Conservation (phyloP, 1,139 yeast species). For the Petasospora fabianii region DNA sequence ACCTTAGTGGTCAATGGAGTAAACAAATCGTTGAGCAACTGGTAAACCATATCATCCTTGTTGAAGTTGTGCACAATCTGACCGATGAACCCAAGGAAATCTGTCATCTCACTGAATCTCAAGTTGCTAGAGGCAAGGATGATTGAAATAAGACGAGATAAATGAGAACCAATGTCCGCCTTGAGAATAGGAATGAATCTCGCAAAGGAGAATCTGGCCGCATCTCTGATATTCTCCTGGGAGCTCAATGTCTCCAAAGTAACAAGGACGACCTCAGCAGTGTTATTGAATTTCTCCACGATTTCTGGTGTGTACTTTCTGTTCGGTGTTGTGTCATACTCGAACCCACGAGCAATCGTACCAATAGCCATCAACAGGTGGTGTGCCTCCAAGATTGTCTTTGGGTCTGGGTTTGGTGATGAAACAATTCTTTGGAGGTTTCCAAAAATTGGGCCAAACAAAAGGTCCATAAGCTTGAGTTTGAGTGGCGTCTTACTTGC, state of each 20-base stretch:
- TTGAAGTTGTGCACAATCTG: slow-evolving; percentile 81
- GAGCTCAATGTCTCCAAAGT: slow-evolving; percentile 74
- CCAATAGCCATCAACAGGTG: slow-evolving; percentile 88
- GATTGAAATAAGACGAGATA: slow-evolving; percentile 72
- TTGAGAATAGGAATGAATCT: slow-evolving; percentile 77
- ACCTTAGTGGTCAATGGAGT: slow-evolving; percentile 71
- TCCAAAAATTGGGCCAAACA: slow-evolving; percentile 75
- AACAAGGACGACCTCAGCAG: slow-evolving; percentile 79
- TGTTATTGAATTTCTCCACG: slow-evolving; percentile 57
- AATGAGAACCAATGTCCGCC: slow-evolving; percentile 47
- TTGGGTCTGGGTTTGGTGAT: slow-evolving; percentile 39
- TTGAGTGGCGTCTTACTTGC: slow-evolving; percentile 32
- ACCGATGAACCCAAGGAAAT: slow-evolving; percentile 81
- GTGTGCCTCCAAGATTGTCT: slow-evolving; percentile 68
- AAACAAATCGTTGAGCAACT: slow-evolving; percentile 66
- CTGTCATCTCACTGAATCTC: slow-evolving; percentile 64
- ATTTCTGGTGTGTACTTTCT: slow-evolving; percentile 31
- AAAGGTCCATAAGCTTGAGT: slow-evolving; percentile 50
- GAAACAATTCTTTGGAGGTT: slow-evolving; percentile 68
- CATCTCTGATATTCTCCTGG: slow-evolving; percentile 72
- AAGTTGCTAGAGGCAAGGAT: slow-evolving; percentile 64
- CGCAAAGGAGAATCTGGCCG: slow-evolving; percentile 83
- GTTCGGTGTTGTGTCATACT: slow-evolving; percentile 25
- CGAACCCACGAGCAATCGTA: slow-evolving; percentile 79
- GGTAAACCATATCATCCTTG: slow-evolving; percentile 63